Percentiles rank a stretch among this genome's conserved stretches.
phyloP scores from a whole-genome alignment of 2,329 filamentous ascomycete species.

The Sporothrix sp. region DNA sequence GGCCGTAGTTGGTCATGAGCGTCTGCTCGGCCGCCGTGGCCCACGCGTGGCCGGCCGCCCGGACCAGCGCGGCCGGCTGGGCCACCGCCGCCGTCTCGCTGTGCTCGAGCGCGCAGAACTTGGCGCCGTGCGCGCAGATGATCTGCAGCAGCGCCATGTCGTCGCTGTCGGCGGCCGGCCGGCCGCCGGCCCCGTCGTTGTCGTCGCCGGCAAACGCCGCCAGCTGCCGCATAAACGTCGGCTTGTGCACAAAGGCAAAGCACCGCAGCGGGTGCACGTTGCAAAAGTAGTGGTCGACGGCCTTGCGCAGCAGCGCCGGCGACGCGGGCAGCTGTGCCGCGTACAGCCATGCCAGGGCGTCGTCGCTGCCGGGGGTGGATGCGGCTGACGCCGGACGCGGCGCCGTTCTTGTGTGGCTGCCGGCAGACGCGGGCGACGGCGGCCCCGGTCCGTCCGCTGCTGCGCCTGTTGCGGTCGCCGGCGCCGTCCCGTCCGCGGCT shows the following conservation, averaged over 20 bases:
- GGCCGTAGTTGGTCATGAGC: slow-evolving; percentile 7
- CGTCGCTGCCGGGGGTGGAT: background rate
- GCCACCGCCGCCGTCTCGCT: background rate
- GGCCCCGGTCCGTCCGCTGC: no score
- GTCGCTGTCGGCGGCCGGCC: slow-evolving; percentile 17
- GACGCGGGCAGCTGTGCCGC: slow-evolving; percentile 8
- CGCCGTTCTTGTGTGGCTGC: no score
- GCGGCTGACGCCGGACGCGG: no score
- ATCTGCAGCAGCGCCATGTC: slow-evolving; percentile 1
- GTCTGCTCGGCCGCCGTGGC: slow-evolving; percentile 7
- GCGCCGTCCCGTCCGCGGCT: no score
- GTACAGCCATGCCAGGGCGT: slow-evolving; percentile 11
- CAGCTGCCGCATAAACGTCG: slow-evolving; percentile 17
- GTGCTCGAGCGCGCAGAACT: slow-evolving; percentile 8
- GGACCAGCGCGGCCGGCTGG: background rate
- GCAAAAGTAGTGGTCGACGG: slow-evolving; percentile 19
- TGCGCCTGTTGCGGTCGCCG: no score
- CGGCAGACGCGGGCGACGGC: background rate
- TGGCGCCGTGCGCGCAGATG: slow-evolving; percentile 26
- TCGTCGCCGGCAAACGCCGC: slow-evolving; percentile 5
- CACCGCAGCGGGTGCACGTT: slow-evolving; percentile 19
- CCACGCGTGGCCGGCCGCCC: slow-evolving; percentile 8
- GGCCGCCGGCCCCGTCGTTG: background rate
- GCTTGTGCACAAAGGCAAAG: slow-evolving; percentile 20
- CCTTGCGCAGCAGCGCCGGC: background rate